A percentile compares a stretch with the other conserved stretches of the same genome.
These are phyloP conservation scores for Erysimum cheiranthoides DNA, from an alignment of 345 rosid species.

Conservation along the genomic window DNA sequence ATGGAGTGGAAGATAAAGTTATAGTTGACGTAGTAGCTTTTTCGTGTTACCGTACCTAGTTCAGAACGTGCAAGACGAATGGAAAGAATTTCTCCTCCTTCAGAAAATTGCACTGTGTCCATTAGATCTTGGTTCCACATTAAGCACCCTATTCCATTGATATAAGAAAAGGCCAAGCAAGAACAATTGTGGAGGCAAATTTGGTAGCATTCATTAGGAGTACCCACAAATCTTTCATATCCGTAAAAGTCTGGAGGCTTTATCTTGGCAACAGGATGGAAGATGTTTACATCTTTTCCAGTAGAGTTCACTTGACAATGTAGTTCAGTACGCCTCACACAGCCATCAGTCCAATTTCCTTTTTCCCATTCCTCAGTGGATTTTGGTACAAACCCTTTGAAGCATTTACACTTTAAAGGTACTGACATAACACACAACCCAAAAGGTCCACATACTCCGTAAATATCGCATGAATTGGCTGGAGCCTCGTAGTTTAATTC, in stretches of 20 bases:
- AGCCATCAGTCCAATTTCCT: conserved; percentile 39
- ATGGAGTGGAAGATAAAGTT: neutral
- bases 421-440: conserved; percentile 17
- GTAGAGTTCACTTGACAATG: conserved; percentile 16
- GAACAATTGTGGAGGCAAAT: conserved; percentile 39
- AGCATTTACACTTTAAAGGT: conserved; percentile 29
- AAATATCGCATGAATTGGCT: neutral
- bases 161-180: conserved; percentile 36
- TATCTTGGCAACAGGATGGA: neutral
- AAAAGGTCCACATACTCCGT: conserved; percentile 34
- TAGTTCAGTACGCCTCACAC: conserved; percentile 33
- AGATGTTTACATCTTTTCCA: conserved; percentile 14
- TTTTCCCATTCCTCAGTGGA: conserved; percentile 26
- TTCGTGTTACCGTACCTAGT: neutral
- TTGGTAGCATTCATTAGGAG: neutral
- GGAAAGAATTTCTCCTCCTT: conserved; percentile 14
- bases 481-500: neutral
- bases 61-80: conserved; percentile 40
- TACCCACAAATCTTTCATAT: neutral
- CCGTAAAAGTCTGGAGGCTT: conserved; percentile 37
- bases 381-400: conserved; percentile 36
- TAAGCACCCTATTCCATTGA: conserved; percentile 36
- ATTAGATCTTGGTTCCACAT: conserved; percentile 18
- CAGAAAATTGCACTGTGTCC: neutral
- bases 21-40: too few species aligned